Percentiles rank a stretch among this genome's conserved stretches.
Conservation (phyloP, 352 stramenopile genomes). For the Pythium biforme region DNA sequence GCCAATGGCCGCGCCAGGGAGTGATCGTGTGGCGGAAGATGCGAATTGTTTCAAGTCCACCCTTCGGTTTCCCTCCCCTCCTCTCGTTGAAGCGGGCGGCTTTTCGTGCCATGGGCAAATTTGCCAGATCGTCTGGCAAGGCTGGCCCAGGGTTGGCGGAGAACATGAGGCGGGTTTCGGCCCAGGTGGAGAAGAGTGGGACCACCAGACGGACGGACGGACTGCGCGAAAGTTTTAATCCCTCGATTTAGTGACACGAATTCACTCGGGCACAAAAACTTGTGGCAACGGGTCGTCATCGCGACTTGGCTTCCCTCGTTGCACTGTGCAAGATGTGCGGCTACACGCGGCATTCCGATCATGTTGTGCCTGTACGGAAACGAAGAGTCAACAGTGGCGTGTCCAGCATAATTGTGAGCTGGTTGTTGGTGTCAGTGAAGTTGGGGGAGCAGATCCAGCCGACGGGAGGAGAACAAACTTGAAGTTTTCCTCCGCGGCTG, state of each 20-base stretch:
- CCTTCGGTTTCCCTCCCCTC: neutral
- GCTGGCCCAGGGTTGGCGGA: neutral
- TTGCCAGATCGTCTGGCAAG: neutral
- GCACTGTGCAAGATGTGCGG: neutral
- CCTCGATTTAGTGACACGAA: conserved; percentile 11
- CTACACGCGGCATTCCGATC: neutral
- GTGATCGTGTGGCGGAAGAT: neutral
- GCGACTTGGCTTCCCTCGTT: neutral
- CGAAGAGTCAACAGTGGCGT: no score
- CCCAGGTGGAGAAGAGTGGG: neutral
- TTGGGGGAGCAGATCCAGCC: neutral
- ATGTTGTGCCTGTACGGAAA: no score
- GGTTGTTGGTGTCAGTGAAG: no score
- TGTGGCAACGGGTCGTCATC: neutral
- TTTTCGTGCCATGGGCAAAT: neutral
- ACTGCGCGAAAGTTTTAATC: conserved; percentile 18
- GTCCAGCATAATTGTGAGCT: no score
- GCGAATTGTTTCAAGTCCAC: neutral
- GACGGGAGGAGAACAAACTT: conserved; percentile 18
- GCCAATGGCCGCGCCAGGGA: no score
- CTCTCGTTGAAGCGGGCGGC: neutral
- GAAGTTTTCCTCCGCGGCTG: conserved; percentile 21
- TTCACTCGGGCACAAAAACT: neutral
- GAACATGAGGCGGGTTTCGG: neutral
- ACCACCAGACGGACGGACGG: neutral